These are phyloP conservation scores for Botryotinia narcissicola DNA, from an alignment of 2,329 filamentous ascomycete species.

Conservation along the genomic window DNA sequence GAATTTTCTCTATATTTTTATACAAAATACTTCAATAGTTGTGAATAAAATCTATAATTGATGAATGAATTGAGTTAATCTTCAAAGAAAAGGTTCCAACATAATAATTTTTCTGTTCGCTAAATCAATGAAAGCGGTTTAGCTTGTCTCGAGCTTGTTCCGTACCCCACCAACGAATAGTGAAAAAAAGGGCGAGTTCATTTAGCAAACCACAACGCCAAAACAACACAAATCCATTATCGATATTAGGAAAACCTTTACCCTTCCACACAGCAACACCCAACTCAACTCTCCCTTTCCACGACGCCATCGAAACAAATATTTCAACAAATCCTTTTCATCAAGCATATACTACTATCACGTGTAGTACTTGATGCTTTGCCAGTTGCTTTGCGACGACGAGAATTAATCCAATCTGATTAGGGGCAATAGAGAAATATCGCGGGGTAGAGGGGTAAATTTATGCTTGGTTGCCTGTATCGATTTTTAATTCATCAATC, in stretches of 20 bases:
- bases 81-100: background rate
- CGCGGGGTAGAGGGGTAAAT: constrained; percentile 23
- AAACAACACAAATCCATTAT: background rate
- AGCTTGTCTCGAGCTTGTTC: background rate
- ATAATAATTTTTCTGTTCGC: background rate
- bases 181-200: constrained; percentile 3
- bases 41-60: background rate
- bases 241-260: background rate
- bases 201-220: constrained; percentile 11
- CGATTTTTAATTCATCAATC: constrained; percentile 8
- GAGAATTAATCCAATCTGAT: background rate
- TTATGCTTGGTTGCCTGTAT: background rate
- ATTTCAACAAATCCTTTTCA: constrained; percentile 12
- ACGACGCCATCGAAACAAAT: background rate
- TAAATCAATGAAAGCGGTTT: background rate
- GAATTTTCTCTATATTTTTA: background rate
- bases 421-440: background rate
- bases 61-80: background rate
- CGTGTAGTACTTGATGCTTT: constrained; percentile 6
- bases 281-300: constrained; percentile 5
- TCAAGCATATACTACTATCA: constrained; percentile 12
- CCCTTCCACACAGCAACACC: background rate
- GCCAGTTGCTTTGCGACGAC: background rate
- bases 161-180: background rate
- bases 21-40: too few species aligned